Evolutionary conservation across 441 rosid genomes (phyloP), one percentile per base, ranked within the genome.

Genomic region (Pelargonium myrrhifolium): DNA sequence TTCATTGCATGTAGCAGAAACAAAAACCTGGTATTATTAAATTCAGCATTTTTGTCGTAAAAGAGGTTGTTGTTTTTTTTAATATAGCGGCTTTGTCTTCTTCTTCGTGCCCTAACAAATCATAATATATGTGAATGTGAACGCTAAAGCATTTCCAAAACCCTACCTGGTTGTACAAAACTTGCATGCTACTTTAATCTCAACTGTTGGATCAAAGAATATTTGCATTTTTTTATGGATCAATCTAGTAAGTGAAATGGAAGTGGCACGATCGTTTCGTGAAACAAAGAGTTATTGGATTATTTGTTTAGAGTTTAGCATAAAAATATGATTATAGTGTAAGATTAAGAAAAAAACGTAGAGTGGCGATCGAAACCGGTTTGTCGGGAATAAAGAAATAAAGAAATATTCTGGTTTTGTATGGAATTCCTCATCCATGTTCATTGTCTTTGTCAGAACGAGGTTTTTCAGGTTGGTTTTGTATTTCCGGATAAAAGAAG

Each of bases 1-100:
- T 84, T 45, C 90, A 80, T 73, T 83, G 91, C 21, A 84, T 72
- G 17, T 21, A 59, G 72, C 56, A 14, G 18, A 49, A n/a, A 49
- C 18, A 1, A 28, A 28, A 28, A 28, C 35, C 35, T 28, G 35
- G 35, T 28, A 28, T 28, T 28, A 28, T 28, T 28, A 28, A 61
- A 68, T 77, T 28, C 1, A 62, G 68, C 74, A 68, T 39, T 55
- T 82, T 76, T 83, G 79, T 83, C 81, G 70, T 75, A 65, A 70
- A 11, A 62, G 70, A 56, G 68, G n/a, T n/a, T n/a, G 14, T 18
- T 35, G 14, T 8, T 14, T 68, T 43, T 9, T 71, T 24, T 21
- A 77, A 58, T 14, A 56, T 42, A 81, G 73, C 73, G 69, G 72
- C 66, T 71, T 69, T 78, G 87, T 78, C 87, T 56, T 39, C 31